Conservation (phyloP, 345 rosid species). For the Rhizophora mangle region DNA sequence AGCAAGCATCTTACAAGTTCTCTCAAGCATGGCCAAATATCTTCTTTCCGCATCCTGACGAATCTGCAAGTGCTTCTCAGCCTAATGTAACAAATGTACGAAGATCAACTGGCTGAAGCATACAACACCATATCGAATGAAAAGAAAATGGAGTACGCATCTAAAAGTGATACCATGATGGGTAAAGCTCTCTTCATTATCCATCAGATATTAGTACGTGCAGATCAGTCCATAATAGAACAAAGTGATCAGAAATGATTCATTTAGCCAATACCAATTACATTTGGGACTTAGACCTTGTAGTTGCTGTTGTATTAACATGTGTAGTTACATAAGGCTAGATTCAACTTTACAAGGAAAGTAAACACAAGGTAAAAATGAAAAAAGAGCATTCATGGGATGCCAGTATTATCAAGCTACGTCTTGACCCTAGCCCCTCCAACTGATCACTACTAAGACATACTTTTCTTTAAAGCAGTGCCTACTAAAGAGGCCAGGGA, state of each 20-base stretch:
- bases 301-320: neutral
- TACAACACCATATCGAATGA: neutral
- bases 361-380: neutral
- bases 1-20: constrained; percentile 64
- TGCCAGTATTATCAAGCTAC: too few species aligned
- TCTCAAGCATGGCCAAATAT: constrained; percentile 62
- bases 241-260: too few species aligned
- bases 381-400: too few species aligned
- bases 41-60: constrained; percentile 60
- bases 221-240: too few species aligned
- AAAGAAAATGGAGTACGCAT: neutral
- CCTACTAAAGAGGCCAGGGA: too few species aligned
- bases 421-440: too few species aligned
- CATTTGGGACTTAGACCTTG: neutral
- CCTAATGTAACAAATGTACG: constrained; percentile 28
- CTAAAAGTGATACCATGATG: neutral
- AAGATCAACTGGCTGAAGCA: constrained; percentile 18
- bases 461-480: too few species aligned
- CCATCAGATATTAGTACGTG: too few species aligned
- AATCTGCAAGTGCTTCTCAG: constrained; percentile 62
- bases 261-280: too few species aligned
- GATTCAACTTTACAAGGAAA: neutral
- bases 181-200: too few species aligned
- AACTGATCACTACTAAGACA: too few species aligned
- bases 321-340: neutral